Conservation (phyloP, 2,329 filamentous ascomycete genomes). For the Xylaria sp. region DNA sequence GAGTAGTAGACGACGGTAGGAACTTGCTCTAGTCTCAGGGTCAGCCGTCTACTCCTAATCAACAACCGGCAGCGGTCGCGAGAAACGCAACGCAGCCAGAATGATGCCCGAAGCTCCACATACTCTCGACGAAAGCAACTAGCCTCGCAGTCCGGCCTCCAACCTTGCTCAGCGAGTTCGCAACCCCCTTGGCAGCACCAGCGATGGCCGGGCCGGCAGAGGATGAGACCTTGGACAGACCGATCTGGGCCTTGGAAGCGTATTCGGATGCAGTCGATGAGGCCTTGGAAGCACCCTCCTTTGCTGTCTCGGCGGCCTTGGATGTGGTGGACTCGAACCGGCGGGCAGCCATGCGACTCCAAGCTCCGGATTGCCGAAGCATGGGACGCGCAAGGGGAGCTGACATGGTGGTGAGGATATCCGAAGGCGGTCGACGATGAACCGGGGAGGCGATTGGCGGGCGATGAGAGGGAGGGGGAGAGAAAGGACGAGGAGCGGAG, state of each 20-base stretch:
- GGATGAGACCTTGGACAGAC: constrained; percentile 79
- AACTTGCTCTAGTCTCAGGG: constrained; percentile 68
- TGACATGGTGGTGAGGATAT: constrained; percentile 36
- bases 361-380: constrained; percentile 46
- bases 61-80: neutral
- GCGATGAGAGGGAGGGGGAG: constrained; percentile 11
- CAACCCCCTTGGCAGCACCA: constrained; percentile 71
- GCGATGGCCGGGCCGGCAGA: constrained; percentile 79
- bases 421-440: too few species aligned
- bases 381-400: constrained; percentile 40
- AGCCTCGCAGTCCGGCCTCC: constrained; percentile 83
- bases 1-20: constrained; percentile 91
- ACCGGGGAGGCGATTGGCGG: constrained; percentile 28
- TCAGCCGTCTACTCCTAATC: constrained; percentile 25
- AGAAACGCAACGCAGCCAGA: neutral
- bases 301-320: constrained; percentile 38
- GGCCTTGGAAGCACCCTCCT: constrained; percentile 49
- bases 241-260: constrained; percentile 74
- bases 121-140: constrained; percentile 85
- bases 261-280: constrained; percentile 51
- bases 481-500: neutral
- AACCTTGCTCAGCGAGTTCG: constrained; percentile 72
- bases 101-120: constrained; percentile 46
- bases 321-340: constrained; percentile 65
- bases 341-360: constrained; percentile 53